These are phyloP conservation scores for Rhodofomes roseus DNA, from an alignment of 1,284 basidiomycete genomes.

Conservation along the genomic window DNA sequence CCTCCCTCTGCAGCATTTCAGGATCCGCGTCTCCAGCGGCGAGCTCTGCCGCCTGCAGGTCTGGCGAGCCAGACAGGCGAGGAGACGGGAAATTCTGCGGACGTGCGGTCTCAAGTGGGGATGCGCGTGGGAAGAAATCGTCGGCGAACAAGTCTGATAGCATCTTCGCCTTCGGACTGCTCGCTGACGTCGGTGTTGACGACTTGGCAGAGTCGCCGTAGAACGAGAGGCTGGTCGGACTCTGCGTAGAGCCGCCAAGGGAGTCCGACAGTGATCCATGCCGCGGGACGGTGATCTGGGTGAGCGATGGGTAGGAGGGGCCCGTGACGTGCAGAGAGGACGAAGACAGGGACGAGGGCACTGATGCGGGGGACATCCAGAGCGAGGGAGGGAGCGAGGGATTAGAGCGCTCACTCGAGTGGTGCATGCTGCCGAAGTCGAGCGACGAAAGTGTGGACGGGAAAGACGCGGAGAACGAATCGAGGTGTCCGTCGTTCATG, in stretches of 20 bases:
- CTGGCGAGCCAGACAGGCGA: constrained; percentile 62
- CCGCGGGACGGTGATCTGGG: constrained; percentile 22
- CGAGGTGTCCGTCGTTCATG: constrained; percentile 15
- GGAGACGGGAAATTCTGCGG: constrained; percentile 60
- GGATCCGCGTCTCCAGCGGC: constrained; percentile 47
- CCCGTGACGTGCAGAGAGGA: constrained; percentile 26
- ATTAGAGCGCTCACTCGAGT: constrained; percentile 46
- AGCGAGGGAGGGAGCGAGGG: constrained; percentile 64
- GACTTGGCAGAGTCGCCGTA: constrained; percentile 24
- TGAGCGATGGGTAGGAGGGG: constrained; percentile 31
- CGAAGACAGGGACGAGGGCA: constrained; percentile 37
- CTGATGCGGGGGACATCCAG: constrained; percentile 74
- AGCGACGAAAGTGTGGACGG: constrained; percentile 13
- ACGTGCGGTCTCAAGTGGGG: constrained; percentile 37
- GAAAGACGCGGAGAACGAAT: constrained; percentile 14
- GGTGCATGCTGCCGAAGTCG: constrained; percentile 14
- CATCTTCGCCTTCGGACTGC: constrained; percentile 35
- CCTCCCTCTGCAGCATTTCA: constrained; percentile 69
- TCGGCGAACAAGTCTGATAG: constrained; percentile 73
- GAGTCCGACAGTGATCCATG: constrained; percentile 23
- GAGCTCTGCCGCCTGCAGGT: constrained; percentile 42
- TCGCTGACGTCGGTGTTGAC: constrained; percentile 27
- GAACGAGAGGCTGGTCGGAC: constrained; percentile 25
- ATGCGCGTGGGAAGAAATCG: constrained; percentile 48
- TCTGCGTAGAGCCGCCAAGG: constrained; percentile 22